Percentiles rank a stretch among this genome's conserved stretches.
phyloP scores from a whole-genome alignment of 2,329 filamentous ascomycete genomes.

The Alternaria tenuissima region DNA sequence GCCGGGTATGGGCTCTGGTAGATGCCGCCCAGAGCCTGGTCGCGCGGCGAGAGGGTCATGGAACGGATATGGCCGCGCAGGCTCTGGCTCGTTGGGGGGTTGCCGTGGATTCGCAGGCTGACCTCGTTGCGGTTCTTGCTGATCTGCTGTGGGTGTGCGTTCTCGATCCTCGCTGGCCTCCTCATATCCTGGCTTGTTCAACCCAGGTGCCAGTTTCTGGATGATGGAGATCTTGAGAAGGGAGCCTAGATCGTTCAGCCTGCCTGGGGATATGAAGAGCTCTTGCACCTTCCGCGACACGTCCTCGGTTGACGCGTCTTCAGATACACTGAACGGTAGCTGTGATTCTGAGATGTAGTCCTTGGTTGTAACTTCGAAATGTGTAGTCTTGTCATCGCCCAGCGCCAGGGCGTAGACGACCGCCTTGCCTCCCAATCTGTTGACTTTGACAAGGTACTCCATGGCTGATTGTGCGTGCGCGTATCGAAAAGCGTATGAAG shows the following conservation, averaged over 20 bases:
- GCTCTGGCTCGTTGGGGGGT: slow-evolving; percentile 62
- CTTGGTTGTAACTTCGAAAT: slow-evolving; percentile 75
- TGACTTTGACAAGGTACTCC: slow-evolving; percentile 82
- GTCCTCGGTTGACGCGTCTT: slow-evolving; percentile 57
- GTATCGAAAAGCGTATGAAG: slow-evolving; percentile 82
- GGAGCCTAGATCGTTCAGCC: slow-evolving; percentile 72
- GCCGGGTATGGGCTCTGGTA: slow-evolving; percentile 83
- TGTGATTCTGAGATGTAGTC: slow-evolving; percentile 76
- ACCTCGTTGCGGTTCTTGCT: slow-evolving; percentile 45
- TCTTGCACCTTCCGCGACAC: slow-evolving; percentile 57
- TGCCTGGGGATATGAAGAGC: slow-evolving; percentile 76
- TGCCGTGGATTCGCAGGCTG: slow-evolving; percentile 54
- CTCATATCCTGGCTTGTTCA: slow-evolving; percentile 82
- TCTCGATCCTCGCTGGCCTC: slow-evolving; percentile 53
- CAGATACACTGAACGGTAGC: slow-evolving; percentile 60
- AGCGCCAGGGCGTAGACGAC: slow-evolving; percentile 81
- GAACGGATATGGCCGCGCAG: slow-evolving; percentile 73
- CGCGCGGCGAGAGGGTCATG: slow-evolving; percentile 70
- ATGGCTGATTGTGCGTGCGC: slow-evolving; percentile 84
- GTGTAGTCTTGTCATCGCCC: slow-evolving; percentile 81
- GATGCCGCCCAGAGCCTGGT: slow-evolving; percentile 65
- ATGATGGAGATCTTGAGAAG: slow-evolving; percentile 81
- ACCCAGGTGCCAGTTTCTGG: slow-evolving; percentile 79
- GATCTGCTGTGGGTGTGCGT: slow-evolving; percentile 51
- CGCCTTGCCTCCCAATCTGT: slow-evolving; percentile 82